Evolutionary conservation across 129 eudicot species (phyloP).

Genomic region (Artemisia annua): DNA sequence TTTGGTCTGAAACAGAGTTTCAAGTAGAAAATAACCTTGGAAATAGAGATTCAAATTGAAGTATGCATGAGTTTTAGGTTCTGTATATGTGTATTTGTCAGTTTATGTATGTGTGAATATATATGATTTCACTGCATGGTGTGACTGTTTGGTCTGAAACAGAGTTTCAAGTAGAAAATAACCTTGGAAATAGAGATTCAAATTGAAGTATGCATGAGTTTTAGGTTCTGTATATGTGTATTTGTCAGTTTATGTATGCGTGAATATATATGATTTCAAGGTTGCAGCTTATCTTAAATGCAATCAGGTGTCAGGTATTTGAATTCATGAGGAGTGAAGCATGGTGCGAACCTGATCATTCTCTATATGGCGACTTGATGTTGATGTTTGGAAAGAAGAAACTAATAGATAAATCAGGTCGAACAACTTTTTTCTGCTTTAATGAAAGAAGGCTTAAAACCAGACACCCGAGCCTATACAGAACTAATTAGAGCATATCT

Average conservation of each 20-base stretch:
- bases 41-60: too few species aligned
- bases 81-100: too few species aligned
- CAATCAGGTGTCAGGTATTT: constrained; percentile 66
- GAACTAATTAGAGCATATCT: constrained; percentile 84
- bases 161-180: not conserved
- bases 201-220: not conserved
- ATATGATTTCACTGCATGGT: not conserved
- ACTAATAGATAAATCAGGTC: constrained; percentile 44
- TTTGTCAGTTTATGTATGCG: not conserved
- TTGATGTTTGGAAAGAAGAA: constrained; percentile 67
- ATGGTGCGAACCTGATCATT: constrained; percentile 63
- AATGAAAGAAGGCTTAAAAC: constrained; percentile 55
- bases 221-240: not conserved
- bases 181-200: not conserved
- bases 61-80: too few species aligned
- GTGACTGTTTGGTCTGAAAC: not conserved
- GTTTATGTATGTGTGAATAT: too few species aligned
- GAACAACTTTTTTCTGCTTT: constrained; percentile 58
- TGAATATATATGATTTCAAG: constrained; percentile 17
- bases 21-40: too few species aligned
- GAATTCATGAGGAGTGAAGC: constrained; percentile 59
- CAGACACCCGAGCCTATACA: constrained; percentile 64
- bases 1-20: too few species aligned
- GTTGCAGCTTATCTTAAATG: constrained; percentile 52
- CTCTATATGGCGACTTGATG: constrained; percentile 59